phyloP scores from a whole-genome alignment of 2,329 filamentous ascomycete species.

The Daldinia sp. region DNA sequence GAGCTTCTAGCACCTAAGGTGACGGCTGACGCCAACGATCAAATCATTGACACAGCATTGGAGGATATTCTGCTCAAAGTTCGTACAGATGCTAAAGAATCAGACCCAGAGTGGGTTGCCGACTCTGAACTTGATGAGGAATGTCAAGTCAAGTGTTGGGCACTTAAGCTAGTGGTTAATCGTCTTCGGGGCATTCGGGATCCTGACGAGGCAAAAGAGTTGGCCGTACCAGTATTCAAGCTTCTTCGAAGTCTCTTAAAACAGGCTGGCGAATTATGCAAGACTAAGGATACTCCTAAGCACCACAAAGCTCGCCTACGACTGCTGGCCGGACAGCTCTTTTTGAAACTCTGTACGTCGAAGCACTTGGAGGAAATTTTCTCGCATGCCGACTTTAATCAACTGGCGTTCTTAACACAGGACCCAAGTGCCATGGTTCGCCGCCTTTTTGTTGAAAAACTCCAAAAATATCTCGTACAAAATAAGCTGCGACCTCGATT shows the following conservation, averaged over 20 bases:
- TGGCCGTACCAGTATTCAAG: conserved; percentile 78
- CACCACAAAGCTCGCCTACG: conserved; percentile 85
- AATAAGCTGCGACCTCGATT: conserved; percentile 79
- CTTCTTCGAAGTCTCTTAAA: conserved; percentile 82
- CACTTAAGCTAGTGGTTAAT: conserved; percentile 88
- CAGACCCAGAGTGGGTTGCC: conserved; percentile 74
- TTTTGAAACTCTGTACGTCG: conserved; percentile 85
- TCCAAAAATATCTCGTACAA: conserved; percentile 90
- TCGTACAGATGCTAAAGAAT: conserved; percentile 69
- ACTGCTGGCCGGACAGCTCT: conserved; percentile 81
- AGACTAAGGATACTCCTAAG: conserved; percentile 78
- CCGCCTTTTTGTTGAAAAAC: conserved; percentile 80
- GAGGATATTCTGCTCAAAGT: conserved; percentile 79
- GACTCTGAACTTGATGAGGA: conserved; percentile 81
- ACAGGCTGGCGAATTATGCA: conserved; percentile 82
- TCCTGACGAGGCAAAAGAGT: conserved; percentile 65
- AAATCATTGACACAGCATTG: conserved; percentile 82
- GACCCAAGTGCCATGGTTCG: conserved; percentile 81
- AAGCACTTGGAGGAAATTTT: conserved; percentile 82
- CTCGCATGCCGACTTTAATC: conserved; percentile 80
- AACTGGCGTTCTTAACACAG: conserved; percentile 83
- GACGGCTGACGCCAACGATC: conserved; percentile 78
- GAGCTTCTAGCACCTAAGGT: conserved; percentile 80
- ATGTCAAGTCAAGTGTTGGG: conserved; percentile 83
- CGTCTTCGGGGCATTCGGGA: conserved; percentile 74